These are phyloP conservation scores for Phylloboletellus chloephorus DNA, from an alignment of 1,284 basidiomycete species.

Conservation along the genomic window DNA sequence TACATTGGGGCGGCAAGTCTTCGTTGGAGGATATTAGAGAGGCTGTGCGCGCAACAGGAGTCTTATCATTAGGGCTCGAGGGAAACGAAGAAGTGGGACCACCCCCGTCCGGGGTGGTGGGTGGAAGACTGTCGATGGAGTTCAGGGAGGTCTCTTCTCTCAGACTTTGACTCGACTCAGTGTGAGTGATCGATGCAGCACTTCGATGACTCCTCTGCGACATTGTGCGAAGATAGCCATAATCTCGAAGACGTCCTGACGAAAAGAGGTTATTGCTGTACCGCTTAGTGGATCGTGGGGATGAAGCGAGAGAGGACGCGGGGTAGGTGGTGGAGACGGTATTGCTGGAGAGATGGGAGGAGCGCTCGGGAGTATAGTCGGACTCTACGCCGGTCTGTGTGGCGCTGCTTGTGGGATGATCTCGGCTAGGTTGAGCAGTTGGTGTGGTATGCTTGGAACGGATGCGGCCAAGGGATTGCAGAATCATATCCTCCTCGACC, in stretches of 20 bases:
- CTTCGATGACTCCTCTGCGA: conserved; percentile 45
- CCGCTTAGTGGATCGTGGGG: conserved; percentile 52
- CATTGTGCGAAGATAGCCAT: conserved; percentile 58
- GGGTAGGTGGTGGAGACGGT: conserved; percentile 37
- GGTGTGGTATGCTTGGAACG: conserved; percentile 39
- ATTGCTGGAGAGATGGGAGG: conserved; percentile 44
- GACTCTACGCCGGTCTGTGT: conserved; percentile 36
- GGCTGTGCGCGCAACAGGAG: conserved; percentile 37
- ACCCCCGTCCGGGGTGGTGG: conserved; percentile 50
- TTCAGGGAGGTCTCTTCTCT: conserved; percentile 40
- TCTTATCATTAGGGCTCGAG: conserved; percentile 47
- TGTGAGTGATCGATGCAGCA: conserved; percentile 46
- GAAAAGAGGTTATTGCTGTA: conserved; percentile 81
- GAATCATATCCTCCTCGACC: conserved; percentile 77
- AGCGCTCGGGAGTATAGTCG: conserved; percentile 36
- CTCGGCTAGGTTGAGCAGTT: conserved; percentile 25
- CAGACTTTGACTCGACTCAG: conserved; percentile 41
- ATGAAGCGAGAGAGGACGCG: conserved; percentile 43
- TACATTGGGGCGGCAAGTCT: conserved; percentile 21
- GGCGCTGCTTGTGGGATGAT: conserved; percentile 15
- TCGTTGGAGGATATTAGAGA: conserved; percentile 32
- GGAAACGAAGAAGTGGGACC: conserved; percentile 37
- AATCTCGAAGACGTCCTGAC: conserved; percentile 69
- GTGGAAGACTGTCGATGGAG: conserved; percentile 44
- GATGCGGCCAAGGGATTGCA: conserved; percentile 62